Conservation (phyloP, 2,329 filamentous ascomycete genomes). For the Arthroderma uncinatum region DNA sequence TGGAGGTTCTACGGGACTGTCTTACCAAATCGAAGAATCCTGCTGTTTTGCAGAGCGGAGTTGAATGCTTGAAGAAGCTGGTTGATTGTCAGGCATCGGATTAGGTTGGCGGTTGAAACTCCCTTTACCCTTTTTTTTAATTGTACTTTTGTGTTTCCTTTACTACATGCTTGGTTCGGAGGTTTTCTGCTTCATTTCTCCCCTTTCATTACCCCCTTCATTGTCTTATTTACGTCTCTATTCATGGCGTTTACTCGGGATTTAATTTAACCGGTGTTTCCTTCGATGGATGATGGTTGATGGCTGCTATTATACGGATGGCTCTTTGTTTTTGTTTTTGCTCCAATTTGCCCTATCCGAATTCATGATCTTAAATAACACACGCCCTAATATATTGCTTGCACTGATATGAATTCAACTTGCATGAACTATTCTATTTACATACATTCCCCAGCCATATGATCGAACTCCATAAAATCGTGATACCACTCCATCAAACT, state of each 20-base stretch:
- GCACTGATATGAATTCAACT: background rate
- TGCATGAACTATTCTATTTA: background rate
- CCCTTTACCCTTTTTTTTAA: background rate
- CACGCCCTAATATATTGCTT: background rate
- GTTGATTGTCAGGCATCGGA: constrained; percentile 23
- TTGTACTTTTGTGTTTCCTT: background rate
- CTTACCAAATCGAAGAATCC: constrained; percentile 57
- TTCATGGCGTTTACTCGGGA: background rate
- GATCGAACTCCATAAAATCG: no score
- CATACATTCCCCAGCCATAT: background rate
- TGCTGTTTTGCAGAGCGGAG: constrained; percentile 59
- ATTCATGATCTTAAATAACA: background rate
- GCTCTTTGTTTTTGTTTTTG: background rate
- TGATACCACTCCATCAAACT: no score
- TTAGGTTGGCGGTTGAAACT: background rate
- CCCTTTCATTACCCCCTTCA: constrained; percentile 5
- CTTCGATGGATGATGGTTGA: background rate
- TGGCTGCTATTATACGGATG: background rate
- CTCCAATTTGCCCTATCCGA: background rate
- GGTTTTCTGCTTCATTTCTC: constrained; percentile 7
- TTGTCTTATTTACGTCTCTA: background rate
- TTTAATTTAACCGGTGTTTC: background rate
- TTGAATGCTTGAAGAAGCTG: constrained; percentile 61
- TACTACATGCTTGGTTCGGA: background rate
- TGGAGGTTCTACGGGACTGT: constrained; percentile 58